Percentiles rank a stretch among this genome's conserved stretches.
Conservation (phyloP, 208 protist genomes). For the Trypanosoma cruzi region DNA sequence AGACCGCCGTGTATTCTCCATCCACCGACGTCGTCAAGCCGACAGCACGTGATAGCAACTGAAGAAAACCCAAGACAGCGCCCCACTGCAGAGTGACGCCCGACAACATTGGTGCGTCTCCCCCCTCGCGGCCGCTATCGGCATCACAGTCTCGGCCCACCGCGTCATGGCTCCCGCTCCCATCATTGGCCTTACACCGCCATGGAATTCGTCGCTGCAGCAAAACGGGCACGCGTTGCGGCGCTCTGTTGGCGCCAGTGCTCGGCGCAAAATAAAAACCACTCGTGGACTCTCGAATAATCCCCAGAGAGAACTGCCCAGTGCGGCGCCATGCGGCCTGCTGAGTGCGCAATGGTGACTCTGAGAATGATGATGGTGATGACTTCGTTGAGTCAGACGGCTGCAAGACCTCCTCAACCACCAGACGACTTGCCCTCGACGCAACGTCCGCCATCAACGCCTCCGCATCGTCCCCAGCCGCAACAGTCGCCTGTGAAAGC, state of each 20-base stretch:
- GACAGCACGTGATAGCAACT: neutral
- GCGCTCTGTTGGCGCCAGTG: neutral
- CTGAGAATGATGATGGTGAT: neutral
- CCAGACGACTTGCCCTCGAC: neutral
- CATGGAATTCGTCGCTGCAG: slow-evolving; percentile 15
- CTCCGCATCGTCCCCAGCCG: neutral
- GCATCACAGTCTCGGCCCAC: too few relatives aligned
- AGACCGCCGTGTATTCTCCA: neutral
- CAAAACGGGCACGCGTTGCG: slow-evolving; percentile 1
- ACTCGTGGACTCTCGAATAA: slow-evolving; percentile 9
- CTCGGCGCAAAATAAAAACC: neutral
- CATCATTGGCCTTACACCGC: neutral
- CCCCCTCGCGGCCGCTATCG: neutral
- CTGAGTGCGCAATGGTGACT: neutral
- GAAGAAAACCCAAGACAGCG: slow-evolving; percentile 9
- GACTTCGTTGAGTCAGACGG: neutral
- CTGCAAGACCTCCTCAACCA: slow-evolving; percentile 2
- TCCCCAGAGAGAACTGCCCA: slow-evolving; percentile 5
- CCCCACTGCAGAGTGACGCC: slow-evolving; percentile 21
- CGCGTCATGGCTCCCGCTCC: too few relatives aligned
- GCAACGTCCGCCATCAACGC: neutral
- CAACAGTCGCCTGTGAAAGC: neutral
- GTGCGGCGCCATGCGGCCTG: slow-evolving; percentile 18
- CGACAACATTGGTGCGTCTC: slow-evolving; percentile 12
- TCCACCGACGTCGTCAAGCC: neutral